Evolutionary conservation across 1,284 basidiomycete species (phyloP).

Genomic region (Cutaneotrichosporon sp.): DNA sequence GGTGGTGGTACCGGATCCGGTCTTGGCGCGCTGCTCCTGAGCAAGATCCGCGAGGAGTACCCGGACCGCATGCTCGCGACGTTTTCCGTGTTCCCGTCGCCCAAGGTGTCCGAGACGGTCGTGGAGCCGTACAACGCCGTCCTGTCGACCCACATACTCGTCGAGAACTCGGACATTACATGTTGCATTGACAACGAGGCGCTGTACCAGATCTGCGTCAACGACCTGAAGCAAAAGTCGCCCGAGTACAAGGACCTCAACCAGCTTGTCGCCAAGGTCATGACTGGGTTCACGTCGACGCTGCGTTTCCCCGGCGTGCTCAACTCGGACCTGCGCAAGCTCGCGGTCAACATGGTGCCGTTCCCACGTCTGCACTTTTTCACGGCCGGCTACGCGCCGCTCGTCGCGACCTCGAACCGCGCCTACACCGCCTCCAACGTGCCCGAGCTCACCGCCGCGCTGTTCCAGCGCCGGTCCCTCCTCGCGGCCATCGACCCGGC

Average conservation of each 20-base stretch:
- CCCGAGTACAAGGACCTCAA: slow-evolving; percentile 76
- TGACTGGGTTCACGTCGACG: slow-evolving; percentile 34
- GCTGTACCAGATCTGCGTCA: slow-evolving; percentile 76
- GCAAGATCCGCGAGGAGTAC: slow-evolving; percentile 84
- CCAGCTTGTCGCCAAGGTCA: slow-evolving; percentile 55
- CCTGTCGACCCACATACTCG: slow-evolving; percentile 82
- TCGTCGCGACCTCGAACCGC: slow-evolving; percentile 60
- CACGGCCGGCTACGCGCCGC: slow-evolving; percentile 79
- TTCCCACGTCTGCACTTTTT: slow-evolving; percentile 92
- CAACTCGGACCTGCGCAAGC: slow-evolving; percentile 89
- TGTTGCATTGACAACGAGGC: slow-evolving; percentile 87
- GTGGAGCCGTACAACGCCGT: slow-evolving; percentile 88
- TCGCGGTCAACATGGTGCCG: slow-evolving; percentile 86
- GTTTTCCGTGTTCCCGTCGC: slow-evolving; percentile 85
- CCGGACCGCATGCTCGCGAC: slow-evolving; percentile 92
- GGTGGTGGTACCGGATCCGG: slow-evolving; percentile 91
- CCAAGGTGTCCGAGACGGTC: slow-evolving; percentile 91
- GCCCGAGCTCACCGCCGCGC: slow-evolving; percentile 36
- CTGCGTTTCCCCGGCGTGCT: slow-evolving; percentile 67
- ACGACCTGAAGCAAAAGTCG: slow-evolving; percentile 65
- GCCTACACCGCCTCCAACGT: slow-evolving; percentile 53
- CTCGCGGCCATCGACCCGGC: slow-evolving; percentile 39
- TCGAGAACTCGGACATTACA: slow-evolving; percentile 85
- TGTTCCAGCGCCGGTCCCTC: slow-evolving; percentile 37
- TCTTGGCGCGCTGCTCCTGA: slow-evolving; percentile 72